Evolutionary conservation across 192 early-diverging fungal species (phyloP), one percentile per base, ranked within the genome.

Genomic region (Coemansia sp.): DNA sequence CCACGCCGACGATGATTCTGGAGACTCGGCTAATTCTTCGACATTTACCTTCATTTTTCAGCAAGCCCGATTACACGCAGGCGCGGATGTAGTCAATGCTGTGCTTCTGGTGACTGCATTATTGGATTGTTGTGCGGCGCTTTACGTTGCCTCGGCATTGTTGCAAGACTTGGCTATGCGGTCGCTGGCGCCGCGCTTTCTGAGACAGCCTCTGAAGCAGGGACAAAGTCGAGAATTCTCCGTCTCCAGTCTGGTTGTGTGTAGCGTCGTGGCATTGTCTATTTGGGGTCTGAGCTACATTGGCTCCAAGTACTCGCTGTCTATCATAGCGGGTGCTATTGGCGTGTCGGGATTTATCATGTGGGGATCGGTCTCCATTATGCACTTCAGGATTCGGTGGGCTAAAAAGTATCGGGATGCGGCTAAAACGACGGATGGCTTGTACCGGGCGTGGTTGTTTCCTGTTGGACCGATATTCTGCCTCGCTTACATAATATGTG

Each of bases 381-480:
- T 74, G 66, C 72, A 74, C 56, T 64, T 44, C 37, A 45, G 44
- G n/a, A 33, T 73, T 59, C 72, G 72, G 51, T 73, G 72, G 65
- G 54, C 60, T 9, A 73, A 68, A 37, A 46, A 39, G 61, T 57
- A 46, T 45, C 59, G 66, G 3, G 36, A 57, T 17, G 13, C 17
- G 6, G 66, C 29, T 8, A 64, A 67, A 19, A 14, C 57, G 33
- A 14, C 31, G 11, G 31, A 24, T 24, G 59, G 24, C 13, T 40
- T 31, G 7, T 74, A 68, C 53, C 46, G 27, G 11, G 41, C 60
- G 5, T 41, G 36, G 66, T 19, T 68, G 44, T 74, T 74, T 17
- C 72, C 72, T 6, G 27, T 74, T 21, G 62, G 72, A 14, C 72
- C 72, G 10, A 7, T 59, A 3, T 24, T 54, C 13, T 74, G 72